Percentiles rank a stretch among this genome's conserved stretches.
Evolutionary conservation across 257 asterid species (phyloP).

Genomic region (Solanum pennellii): DNA sequence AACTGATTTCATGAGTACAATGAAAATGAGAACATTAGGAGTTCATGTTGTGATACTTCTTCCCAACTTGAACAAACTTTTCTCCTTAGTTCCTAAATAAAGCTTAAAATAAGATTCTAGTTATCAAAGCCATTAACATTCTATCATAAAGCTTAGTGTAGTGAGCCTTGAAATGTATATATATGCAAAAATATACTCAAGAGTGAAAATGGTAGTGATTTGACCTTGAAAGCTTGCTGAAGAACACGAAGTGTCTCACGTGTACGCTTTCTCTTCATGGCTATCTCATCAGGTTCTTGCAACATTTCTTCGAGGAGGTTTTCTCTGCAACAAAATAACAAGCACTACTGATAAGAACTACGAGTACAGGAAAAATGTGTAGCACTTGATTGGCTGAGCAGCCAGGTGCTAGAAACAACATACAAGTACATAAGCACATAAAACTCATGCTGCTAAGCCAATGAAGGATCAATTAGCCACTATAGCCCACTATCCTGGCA

Average conservation of each 20-base stretch:
- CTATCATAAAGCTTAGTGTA: background rate
- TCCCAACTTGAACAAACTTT: background rate
- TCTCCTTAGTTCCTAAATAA: background rate
- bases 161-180: background rate
- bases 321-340: conserved; percentile 39
- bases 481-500: conserved; percentile 15
- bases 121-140: background rate
- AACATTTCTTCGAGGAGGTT: conserved; percentile 85
- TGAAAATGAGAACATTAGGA: background rate
- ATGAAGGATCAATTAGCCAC: background rate
- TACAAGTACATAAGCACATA: background rate
- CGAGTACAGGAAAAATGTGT: background rate
- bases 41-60: background rate
- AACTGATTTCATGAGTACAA: background rate
- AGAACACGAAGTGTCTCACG: conserved; percentile 78
- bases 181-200: background rate
- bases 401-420: background rate
- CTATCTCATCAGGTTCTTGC: conserved; percentile 94
- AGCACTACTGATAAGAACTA: background rate
- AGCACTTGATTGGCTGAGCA: background rate
- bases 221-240: conserved; percentile 91
- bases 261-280: conserved; percentile 80
- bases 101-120: background rate
- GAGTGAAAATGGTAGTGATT: conserved; percentile 2
- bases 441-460: background rate